Percentiles rank a stretch among this genome's conserved stretches.
Evolutionary conservation across 192 early-diverging fungal species (phyloP).

Genomic region (Rhizophagus clarus): DNA sequence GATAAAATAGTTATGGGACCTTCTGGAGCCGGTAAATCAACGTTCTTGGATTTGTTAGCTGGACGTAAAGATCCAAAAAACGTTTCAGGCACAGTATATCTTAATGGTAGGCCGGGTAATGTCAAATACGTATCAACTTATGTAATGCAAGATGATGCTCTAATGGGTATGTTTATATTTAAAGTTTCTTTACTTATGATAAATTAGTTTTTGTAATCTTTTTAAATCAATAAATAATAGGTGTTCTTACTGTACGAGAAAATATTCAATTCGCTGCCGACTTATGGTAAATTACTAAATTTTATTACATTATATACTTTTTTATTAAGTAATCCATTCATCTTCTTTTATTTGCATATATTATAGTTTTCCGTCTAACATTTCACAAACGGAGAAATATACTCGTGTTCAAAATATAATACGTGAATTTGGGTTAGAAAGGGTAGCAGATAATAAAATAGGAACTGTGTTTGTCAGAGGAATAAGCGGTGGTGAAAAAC

Average conservation of each 20-base stretch:
- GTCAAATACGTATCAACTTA: constrained; percentile 25
- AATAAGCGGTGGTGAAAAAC: constrained; percentile 69
- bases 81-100: constrained; percentile 55
- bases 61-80: constrained; percentile 63
- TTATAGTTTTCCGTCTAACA: constrained; percentile 57
- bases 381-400: constrained; percentile 50
- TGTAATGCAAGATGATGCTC: constrained; percentile 31
- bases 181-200: neutral
- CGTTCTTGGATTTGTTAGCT: constrained; percentile 79
- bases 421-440: constrained; percentile 57
- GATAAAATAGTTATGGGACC: constrained; percentile 77
- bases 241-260: constrained; percentile 68
- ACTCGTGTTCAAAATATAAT: constrained; percentile 60
- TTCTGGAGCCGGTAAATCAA: constrained; percentile 90
- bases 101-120: constrained; percentile 46
- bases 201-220: neutral
- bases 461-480: constrained; percentile 64
- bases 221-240: constrained; percentile 12
- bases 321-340: neutral
- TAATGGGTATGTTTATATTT: constrained; percentile 23
- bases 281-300: constrained; percentile 56
- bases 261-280: constrained; percentile 75
- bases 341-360: constrained; percentile 44
- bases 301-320: too few relatives aligned
- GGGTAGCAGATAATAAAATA: constrained; percentile 56